Conservation (phyloP, 139 green algal genomes). For the Spirogloea muscicola region DNA sequence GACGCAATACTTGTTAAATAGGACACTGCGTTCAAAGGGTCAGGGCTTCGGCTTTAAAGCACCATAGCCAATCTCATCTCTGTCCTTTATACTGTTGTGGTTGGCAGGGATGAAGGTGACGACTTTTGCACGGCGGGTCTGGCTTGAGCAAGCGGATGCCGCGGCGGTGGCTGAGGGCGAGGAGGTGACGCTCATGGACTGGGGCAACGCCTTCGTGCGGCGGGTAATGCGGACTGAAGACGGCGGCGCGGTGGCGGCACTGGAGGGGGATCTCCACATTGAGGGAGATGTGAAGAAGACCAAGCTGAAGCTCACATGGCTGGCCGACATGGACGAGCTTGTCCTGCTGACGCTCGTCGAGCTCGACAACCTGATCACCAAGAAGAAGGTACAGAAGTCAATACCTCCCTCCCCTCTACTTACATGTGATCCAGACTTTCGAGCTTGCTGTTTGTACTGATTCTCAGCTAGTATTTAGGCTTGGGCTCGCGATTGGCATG, state of each 20-base stretch:
- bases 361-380: slow-evolving; percentile 94
- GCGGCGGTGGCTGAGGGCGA: slow-evolving; percentile 70
- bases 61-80: not conserved
- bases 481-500: too few relatives aligned
- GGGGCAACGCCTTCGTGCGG: slow-evolving; percentile 89
- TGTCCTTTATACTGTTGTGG: not conserved
- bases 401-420: too few relatives aligned
- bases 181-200: slow-evolving; percentile 97
- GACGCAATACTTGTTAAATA: too few relatives aligned
- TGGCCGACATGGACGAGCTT: slow-evolving; percentile 61
- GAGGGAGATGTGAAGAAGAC: slow-evolving; percentile 91
- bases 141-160: slow-evolving; percentile 85
- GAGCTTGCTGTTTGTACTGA: too few relatives aligned
- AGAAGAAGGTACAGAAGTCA: slow-evolving; percentile 80
- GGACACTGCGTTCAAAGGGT: too few relatives aligned
- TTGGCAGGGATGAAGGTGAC: slow-evolving; percentile 41
- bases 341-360: slow-evolving; percentile 62
- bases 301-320: slow-evolving; percentile 96
- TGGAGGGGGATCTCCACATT: slow-evolving; percentile 69
- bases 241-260: slow-evolving; percentile 12
- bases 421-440: too few relatives aligned
- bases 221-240: not conserved
- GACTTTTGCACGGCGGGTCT: slow-evolving; percentile 34
- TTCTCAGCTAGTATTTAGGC: too few relatives aligned
- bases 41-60: slow-evolving; percentile 5